Percentiles rank a stretch among this genome's conserved stretches.
Conservation (phyloP, 2,329 filamentous ascomycete genomes). For the Westerdykella aurantiaca region DNA sequence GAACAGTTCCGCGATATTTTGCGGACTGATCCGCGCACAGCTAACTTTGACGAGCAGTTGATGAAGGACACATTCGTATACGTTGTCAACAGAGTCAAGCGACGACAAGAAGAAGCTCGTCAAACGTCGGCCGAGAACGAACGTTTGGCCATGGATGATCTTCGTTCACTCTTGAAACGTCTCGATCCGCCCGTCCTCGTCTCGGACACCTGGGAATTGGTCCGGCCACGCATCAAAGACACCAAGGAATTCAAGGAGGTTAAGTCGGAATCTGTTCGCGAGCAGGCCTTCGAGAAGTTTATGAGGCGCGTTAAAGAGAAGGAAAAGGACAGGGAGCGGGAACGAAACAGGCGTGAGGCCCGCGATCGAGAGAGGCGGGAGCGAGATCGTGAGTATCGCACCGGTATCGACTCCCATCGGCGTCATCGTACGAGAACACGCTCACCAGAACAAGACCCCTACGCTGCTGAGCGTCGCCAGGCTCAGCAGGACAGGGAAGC, state of each 20-base stretch:
- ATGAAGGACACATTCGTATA: constrained; percentile 79
- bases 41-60: constrained; percentile 75
- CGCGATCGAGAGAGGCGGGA: constrained; percentile 41
- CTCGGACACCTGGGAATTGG: constrained; percentile 82
- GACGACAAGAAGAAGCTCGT: constrained; percentile 77
- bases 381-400: constrained; percentile 37
- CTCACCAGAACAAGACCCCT: constrained; percentile 86
- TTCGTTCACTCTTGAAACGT: constrained; percentile 82
- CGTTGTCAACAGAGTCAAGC: constrained; percentile 78
- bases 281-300: constrained; percentile 83
- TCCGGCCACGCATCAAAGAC: constrained; percentile 72
- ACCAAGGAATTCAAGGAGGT: constrained; percentile 80
- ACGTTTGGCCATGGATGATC: constrained; percentile 73
- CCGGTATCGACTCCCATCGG: constrained; percentile 35
- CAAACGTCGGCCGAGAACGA: constrained; percentile 77
- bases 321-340: constrained; percentile 70
- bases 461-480: constrained; percentile 90
- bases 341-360: constrained; percentile 34
- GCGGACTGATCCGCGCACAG: constrained; percentile 79
- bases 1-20: constrained; percentile 82
- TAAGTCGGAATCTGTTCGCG: constrained; percentile 73
- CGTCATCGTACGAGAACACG: constrained; percentile 62
- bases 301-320: constrained; percentile 87
- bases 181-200: constrained; percentile 75
- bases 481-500: constrained; percentile 91